Conservation (phyloP, 1,284 basidiomycete genomes). For the Pholiota adiposa region DNA sequence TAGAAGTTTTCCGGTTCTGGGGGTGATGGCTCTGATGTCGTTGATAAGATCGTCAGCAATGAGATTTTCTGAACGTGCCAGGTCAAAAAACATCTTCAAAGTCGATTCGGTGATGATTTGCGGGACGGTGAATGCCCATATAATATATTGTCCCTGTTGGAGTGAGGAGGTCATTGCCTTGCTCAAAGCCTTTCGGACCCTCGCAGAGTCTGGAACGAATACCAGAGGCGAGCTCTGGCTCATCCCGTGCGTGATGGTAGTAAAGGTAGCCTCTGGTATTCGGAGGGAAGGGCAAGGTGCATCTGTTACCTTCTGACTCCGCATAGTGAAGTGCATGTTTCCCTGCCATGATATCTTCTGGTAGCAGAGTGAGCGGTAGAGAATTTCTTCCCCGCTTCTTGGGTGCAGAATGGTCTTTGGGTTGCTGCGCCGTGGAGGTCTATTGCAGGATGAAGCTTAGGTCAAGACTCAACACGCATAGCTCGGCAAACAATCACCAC, state of each 20-base stretch:
- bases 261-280: constrained; percentile 10
- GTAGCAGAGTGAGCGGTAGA: too few species aligned
- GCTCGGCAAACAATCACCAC: too few species aligned
- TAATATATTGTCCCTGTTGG: background rate
- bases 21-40: too few species aligned
- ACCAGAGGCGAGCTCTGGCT: constrained; percentile 4
- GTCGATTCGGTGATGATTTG: background rate
- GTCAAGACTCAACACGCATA: too few species aligned
- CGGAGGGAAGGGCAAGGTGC: background rate
- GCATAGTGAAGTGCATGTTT: too few species aligned
- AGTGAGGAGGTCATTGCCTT: constrained; percentile 2
- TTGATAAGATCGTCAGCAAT: background rate
- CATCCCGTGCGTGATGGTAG: background rate
- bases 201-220: constrained; percentile 13
- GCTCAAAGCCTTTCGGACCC: background rate
- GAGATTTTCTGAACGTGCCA: background rate
- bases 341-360: too few species aligned
- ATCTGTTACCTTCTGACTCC: too few species aligned
- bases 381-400: too few species aligned
- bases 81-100: background rate
- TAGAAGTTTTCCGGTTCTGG: too few species aligned
- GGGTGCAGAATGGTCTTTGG: too few species aligned
- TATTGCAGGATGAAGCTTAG: too few species aligned
- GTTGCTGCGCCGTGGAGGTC: too few species aligned
- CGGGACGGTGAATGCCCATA: background rate